Conservation (phyloP, 768 basidiomycete genomes). For the Amanita subjunquillea region DNA sequence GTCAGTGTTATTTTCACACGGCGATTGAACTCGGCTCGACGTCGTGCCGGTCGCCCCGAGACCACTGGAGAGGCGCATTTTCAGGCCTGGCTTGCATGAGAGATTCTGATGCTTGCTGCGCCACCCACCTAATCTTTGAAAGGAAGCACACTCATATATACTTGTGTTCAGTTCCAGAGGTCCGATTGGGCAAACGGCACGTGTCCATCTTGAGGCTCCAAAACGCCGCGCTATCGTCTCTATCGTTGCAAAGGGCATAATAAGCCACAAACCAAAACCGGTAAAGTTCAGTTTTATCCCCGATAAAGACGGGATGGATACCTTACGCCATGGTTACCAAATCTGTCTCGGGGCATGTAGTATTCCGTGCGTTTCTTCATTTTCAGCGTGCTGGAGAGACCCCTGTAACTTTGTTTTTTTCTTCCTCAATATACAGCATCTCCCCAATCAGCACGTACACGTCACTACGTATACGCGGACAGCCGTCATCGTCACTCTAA, state of each 20-base stretch:
- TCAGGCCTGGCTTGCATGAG: too few relatives aligned
- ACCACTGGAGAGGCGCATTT: background rate
- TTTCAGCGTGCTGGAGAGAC: too few relatives aligned
- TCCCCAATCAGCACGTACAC: background rate
- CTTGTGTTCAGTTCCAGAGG: background rate
- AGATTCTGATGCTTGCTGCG: too few relatives aligned
- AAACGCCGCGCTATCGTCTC: background rate
- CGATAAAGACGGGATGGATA: background rate
- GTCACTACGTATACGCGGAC: background rate
- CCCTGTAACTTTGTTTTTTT: too few relatives aligned
- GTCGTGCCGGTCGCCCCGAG: background rate
- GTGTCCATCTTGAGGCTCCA: background rate
- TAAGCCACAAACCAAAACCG: background rate
- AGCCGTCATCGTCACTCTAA: background rate
- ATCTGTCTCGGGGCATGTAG: too few relatives aligned
- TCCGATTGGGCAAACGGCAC: background rate
- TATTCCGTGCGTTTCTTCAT: too few relatives aligned
- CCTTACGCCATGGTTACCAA: too few relatives aligned
- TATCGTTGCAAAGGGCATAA: background rate
- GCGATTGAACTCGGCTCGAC: too few relatives aligned
- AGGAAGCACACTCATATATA: too few relatives aligned
- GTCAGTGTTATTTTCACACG: too few relatives aligned
- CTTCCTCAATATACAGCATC: background rate
- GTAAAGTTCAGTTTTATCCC: background rate
- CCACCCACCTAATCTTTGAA: too few relatives aligned